Conservation (phyloP, 371 early-diverging fungal species). For the Actinomortierella wolfii region DNA sequence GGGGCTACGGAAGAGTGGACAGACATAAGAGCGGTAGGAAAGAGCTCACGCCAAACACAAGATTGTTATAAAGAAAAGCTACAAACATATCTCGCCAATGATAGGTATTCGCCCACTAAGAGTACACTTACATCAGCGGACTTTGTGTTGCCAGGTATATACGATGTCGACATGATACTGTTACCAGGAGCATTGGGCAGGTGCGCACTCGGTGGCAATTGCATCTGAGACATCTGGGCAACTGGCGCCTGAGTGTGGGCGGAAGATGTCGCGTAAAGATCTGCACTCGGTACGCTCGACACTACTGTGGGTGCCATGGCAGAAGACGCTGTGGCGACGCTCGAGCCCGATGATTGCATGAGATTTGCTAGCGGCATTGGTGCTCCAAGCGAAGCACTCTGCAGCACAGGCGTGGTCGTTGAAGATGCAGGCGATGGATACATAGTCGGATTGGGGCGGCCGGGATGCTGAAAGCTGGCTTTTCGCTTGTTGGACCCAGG, state of each 20-base stretch:
- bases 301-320: constrained; percentile 1
- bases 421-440: constrained; percentile 39
- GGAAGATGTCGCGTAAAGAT: constrained; percentile 6
- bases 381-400: constrained; percentile 25
- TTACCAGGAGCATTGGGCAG: constrained; percentile 18
- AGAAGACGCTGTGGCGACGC: constrained; percentile 4
- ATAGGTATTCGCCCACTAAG: not conserved
- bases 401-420: constrained; percentile 26
- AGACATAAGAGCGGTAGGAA: not conserved
- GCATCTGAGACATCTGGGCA: not conserved
- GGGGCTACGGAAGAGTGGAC: not conserved
- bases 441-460: constrained; percentile 30
- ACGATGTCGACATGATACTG: constrained; percentile 7
- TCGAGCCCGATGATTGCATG: constrained; percentile 10
- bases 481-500: constrained; percentile 30
- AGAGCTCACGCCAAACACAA: not conserved
- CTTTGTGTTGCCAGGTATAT: not conserved
- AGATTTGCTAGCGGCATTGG: constrained; percentile 12
- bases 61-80: not conserved
- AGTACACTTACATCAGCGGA: not conserved
- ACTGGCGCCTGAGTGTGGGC: constrained; percentile 1
- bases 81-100: not conserved
- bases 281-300: not conserved
- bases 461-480: constrained; percentile 23
- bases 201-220: constrained; percentile 1